Evolutionary conservation across 495 filamentous ascomycete species (phyloP).

Genomic region (Elaphomyces granulatus): DNA sequence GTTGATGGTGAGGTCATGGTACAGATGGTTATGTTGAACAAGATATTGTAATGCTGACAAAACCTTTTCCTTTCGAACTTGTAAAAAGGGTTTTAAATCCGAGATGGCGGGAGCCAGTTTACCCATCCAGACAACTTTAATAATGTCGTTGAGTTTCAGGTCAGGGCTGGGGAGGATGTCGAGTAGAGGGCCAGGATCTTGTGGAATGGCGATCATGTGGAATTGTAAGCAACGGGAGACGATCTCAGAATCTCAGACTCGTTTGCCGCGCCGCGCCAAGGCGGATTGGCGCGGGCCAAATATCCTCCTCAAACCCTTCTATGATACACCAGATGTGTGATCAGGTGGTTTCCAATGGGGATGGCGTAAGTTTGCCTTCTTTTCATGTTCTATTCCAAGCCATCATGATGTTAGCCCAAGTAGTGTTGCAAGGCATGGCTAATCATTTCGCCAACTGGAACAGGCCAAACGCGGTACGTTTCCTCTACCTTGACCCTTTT

Average conservation of each 20-base stretch:
- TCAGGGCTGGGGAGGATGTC: conserved; percentile 5
- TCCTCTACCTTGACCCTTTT: conserved; percentile 9
- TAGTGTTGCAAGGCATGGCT: conserved; percentile 7
- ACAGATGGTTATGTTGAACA: conserved; percentile 5
- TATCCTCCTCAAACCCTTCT: conserved; percentile 97
- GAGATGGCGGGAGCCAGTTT: neutral
- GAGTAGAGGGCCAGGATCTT: conserved; percentile 7
- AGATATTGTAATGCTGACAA: conserved; percentile 7
- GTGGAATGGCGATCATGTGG: conserved; percentile 7
- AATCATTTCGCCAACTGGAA: conserved; percentile 7
- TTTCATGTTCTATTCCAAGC: too few relatives aligned
- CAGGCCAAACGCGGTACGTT: conserved; percentile 49
- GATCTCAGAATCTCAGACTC: too few relatives aligned
- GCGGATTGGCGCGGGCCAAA: too few relatives aligned
- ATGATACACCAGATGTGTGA: conserved; percentile 87
- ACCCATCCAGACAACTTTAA: conserved; percentile 1
- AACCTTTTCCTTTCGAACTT: conserved; percentile 5
- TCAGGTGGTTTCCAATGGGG: conserved; percentile 82
- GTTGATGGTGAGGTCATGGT: conserved; percentile 1
- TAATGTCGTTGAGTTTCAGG: neutral
- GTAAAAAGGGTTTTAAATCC: conserved; percentile 2
- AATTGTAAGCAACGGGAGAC: conserved; percentile 1
- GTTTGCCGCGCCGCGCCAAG: too few relatives aligned
- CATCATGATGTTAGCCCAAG: too few relatives aligned
- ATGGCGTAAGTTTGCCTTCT: conserved; percentile 58